Conservation (phyloP, 2,329 filamentous ascomycete species). For the Trichophyton mentagrophytes region DNA sequence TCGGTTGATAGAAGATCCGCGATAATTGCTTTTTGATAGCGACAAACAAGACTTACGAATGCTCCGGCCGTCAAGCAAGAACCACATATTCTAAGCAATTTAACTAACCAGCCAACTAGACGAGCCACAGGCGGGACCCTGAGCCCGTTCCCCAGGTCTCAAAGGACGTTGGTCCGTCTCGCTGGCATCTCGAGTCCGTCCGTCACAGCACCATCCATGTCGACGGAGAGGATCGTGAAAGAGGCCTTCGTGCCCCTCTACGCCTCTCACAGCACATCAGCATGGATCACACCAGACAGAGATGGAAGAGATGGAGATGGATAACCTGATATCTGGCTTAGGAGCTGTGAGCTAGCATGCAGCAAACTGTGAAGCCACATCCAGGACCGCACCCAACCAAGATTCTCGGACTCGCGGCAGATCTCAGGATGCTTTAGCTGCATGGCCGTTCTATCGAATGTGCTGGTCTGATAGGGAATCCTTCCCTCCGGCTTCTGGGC, state of each 20-base stretch:
- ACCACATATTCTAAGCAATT: too few relatives aligned
- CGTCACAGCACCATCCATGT: not conserved
- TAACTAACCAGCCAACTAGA: too few relatives aligned
- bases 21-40: too few relatives aligned
- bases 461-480: not conserved
- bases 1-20: too few relatives aligned
- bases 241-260: not conserved
- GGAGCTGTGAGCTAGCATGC: not conserved
- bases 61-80: too few relatives aligned
- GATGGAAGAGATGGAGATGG: not conserved
- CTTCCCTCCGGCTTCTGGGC: not conserved
- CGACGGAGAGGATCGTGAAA: not conserved
- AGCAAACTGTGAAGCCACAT: not conserved
- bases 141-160: too few relatives aligned
- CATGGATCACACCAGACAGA: not conserved
- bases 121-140: too few relatives aligned
- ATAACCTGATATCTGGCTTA: not conserved
- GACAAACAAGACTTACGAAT: too few relatives aligned
- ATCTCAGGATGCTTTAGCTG: not conserved
- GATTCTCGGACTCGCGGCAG: not conserved
- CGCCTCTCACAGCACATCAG: not conserved
- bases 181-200: not conserved
- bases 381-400: not conserved
- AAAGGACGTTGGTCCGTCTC: not conserved
- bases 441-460: not conserved